phyloP scores from a whole-genome alignment of 352 stramenopile species.

The Globisporangium nodosum region DNA sequence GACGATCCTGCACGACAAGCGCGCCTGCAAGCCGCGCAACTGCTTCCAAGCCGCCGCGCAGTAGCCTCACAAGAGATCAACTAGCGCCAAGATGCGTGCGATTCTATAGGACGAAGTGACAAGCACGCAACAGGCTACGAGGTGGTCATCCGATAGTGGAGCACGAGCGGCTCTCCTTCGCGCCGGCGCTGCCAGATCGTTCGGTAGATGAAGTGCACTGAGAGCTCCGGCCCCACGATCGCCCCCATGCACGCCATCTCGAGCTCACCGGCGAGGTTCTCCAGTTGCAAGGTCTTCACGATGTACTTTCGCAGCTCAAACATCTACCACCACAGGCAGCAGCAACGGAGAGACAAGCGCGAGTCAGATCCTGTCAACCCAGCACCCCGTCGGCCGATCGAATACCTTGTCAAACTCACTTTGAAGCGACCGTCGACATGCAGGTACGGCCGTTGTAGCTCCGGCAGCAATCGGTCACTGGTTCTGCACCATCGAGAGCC shows the following conservation, averaged over 20 bases:
- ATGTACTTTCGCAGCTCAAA: conserved; percentile 54
- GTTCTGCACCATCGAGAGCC: not conserved
- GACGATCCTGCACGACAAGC: conserved; percentile 11
- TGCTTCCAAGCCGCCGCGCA: conserved; percentile 2
- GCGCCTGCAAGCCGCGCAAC: conserved; percentile 5
- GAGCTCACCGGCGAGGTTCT: conserved; percentile 21
- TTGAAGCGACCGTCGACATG: conserved; percentile 61
- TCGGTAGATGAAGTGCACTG: conserved; percentile 54
- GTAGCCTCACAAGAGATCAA: not conserved
- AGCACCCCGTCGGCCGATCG: no score
- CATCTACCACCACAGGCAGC: conserved; percentile 22
- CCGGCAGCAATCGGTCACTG: conserved; percentile 14
- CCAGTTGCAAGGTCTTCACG: conserved; percentile 25
- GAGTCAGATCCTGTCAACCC: not conserved
- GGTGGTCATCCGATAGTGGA: conserved; percentile 42
- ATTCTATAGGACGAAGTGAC: conserved; percentile 5
- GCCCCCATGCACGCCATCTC: conserved; percentile 55
- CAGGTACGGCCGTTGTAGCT: conserved; percentile 42
- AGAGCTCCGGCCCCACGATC: conserved; percentile 57
- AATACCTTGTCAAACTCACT: conserved; percentile 12
- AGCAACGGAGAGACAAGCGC: no score
- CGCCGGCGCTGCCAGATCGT: conserved; percentile 63
- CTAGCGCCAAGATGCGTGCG: not conserved
- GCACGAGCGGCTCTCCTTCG: conserved; percentile 32
- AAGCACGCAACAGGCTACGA: conserved; percentile 6